phyloP scores from a whole-genome alignment of 2,329 filamentous ascomycete species.

The Sarocladium brachiariae region DNA sequence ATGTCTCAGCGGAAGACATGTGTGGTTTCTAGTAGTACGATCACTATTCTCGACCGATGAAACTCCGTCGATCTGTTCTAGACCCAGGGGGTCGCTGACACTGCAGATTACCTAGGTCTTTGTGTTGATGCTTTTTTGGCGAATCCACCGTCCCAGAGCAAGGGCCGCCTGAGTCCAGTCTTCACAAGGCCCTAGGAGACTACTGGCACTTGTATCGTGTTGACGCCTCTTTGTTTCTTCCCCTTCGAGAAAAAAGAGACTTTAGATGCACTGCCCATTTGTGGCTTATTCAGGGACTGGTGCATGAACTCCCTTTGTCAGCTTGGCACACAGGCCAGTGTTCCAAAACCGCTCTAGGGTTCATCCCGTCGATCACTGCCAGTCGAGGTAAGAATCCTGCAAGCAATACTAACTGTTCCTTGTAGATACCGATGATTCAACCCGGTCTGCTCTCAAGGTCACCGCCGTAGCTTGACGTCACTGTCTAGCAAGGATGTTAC shows the following conservation, averaged over 20 bases:
- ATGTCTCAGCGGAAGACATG: no score
- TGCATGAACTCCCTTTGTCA: not conserved
- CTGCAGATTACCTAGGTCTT: no score
- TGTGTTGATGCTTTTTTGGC: no score
- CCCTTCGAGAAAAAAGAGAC: not conserved
- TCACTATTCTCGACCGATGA: no score
- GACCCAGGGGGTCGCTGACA: no score
- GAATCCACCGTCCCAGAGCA: no score
- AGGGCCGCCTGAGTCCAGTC: no score
- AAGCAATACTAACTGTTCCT: not conserved
- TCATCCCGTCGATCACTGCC: conserved; percentile 2
- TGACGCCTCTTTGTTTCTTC: not conserved
- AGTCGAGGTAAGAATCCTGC: not conserved
- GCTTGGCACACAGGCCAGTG: not conserved
- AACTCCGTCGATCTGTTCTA: no score
- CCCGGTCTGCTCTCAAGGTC: no score
- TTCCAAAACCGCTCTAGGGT: not conserved
- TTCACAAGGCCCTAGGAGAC: no score
- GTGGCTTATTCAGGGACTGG: not conserved
- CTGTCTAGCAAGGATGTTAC: not conserved
- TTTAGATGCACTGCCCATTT: not conserved
- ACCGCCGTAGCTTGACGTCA: conserved; percentile 5
- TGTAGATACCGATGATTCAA: no score
- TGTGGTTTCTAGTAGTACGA: not conserved
- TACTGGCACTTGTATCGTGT: no score